phyloP scores from a whole-genome alignment of 23 red algal genomes.

The Chondrus crispus region DNA sequence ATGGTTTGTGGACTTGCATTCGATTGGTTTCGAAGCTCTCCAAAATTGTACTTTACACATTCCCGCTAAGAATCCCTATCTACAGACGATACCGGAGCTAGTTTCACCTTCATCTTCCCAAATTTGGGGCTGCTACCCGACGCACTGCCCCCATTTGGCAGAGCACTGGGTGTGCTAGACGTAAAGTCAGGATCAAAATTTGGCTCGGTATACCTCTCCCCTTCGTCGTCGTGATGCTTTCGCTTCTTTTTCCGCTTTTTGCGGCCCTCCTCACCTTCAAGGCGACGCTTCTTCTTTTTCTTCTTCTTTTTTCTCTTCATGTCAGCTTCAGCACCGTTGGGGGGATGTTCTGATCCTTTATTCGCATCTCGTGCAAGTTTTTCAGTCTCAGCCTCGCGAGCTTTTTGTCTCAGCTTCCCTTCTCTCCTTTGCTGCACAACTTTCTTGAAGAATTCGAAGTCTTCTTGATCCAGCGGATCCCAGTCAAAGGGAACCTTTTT shows the following conservation, averaged over 20 bases:
- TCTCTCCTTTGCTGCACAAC: conserved; percentile 23
- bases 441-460: conserved; percentile 1
- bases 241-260: neutral
- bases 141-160: no score
- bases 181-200: neutral
- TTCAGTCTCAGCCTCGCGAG: neutral
- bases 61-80: no score
- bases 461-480: conserved; percentile 46
- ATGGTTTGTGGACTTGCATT: no score
- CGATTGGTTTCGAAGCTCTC: no score
- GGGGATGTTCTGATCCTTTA: neutral
- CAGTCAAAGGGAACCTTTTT: conserved; percentile 3
- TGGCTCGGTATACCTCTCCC: neutral
- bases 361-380: neutral
- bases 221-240: neutral
- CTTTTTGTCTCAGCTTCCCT: neutral
- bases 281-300: neutral
- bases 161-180: no score
- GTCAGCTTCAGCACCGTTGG: neutral
- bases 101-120: neutral
- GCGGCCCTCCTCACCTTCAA: neutral
- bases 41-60: no score
- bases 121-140: no score
- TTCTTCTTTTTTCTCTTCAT: conserved; percentile 66
- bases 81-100: no score